Evolutionary conservation across 495 filamentous ascomycete genomes (phyloP).

Genomic region (Talaromyces stipitatus): DNA sequence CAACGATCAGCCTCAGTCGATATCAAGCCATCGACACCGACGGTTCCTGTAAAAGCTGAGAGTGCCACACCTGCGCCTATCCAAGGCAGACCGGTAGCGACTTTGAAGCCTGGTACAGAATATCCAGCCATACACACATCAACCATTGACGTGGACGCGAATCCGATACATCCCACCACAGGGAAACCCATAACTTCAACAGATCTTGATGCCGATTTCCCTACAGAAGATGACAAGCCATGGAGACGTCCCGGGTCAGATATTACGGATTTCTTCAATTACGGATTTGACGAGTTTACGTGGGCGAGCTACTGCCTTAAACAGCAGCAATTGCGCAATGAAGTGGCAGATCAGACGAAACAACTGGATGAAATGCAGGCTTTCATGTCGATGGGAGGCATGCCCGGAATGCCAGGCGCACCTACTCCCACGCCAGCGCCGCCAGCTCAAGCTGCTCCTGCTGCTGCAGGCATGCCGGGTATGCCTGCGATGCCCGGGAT

Average conservation of each 20-base stretch:
- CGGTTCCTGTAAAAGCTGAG: slow-evolving; percentile 36
- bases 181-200: slow-evolving; percentile 68
- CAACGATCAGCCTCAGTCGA: slow-evolving; percentile 53
- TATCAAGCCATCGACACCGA: slow-evolving; percentile 18
- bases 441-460: slow-evolving; percentile 18
- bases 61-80: slow-evolving; percentile 31
- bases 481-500: slow-evolving; percentile 66
- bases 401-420: slow-evolving; percentile 64
- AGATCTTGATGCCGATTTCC: slow-evolving; percentile 73
- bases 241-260: slow-evolving; percentile 96
- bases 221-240: slow-evolving; percentile 73
- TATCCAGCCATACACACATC: slow-evolving; percentile 66
- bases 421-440: slow-evolving; percentile 28
- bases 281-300: slow-evolving; percentile 98
- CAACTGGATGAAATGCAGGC: slow-evolving; percentile 84
- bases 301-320: slow-evolving; percentile 93
- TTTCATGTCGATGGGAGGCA: slow-evolving; percentile 67
- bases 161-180: slow-evolving; percentile 63
- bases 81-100: slow-evolving; percentile 24
- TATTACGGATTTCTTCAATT: slow-evolving; percentile 96
- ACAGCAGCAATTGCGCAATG: slow-evolving; percentile 67
- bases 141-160: slow-evolving; percentile 75
- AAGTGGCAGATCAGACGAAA: slow-evolving; percentile 69
- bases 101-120: slow-evolving; percentile 45
- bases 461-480: slow-evolving; percentile 32